Base-by-base conservation (phyloP, 2,329 filamentous ascomycete genomes). In the Claviceps spartinae region DNA sequence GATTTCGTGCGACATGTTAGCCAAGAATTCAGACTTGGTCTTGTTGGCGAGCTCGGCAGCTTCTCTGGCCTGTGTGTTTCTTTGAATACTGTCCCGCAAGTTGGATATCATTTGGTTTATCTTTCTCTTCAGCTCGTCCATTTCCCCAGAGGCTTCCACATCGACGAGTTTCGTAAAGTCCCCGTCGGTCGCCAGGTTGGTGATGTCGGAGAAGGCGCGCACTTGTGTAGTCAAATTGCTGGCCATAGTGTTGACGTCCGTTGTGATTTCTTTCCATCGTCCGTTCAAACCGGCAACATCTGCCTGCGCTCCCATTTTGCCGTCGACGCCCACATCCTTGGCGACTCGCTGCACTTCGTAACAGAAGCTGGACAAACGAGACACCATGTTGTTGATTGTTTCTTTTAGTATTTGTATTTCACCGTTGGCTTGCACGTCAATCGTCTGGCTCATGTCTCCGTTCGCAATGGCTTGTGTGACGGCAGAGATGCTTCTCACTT, bases 41-140 rank as follows among this genome's bases (percentile, higher is more conserved):
- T 94, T 91, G 74, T 96, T 97, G 57, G 93, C 93, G 65, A 96
- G 74, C 67, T 98, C 93, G 62, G 93, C 93, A 47, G 91, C 90
- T 69, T 97, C 91, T 68, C 93, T 86, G 53, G 93, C 93, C 58
- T 90, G 88, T 3, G 90, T 96, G 66, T 97, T 98, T 66, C 89
- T 83, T 67, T 97, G 90, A 59, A 98, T 96, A 75, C 87, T 94
- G 69, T 97, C 93, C 59, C 91, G 78, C 56, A 98, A 72, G 65
- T 95, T 95, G 65, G 87, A 93, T 50, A 97, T 90, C 93, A 98
- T 98, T 72, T 94, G 88, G 67, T 97, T 98, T 77, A 98, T 97
- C 76, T 97, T 97, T 62, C 90, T 83, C 72, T 98, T 98, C 61
- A 98, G 77, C 68, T 97, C 91, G 69, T 97, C 93, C 93, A 98